Base-by-base conservation (phyloP, 768 basidiomycete species). In the Macrolepiota dolichaula region DNA sequence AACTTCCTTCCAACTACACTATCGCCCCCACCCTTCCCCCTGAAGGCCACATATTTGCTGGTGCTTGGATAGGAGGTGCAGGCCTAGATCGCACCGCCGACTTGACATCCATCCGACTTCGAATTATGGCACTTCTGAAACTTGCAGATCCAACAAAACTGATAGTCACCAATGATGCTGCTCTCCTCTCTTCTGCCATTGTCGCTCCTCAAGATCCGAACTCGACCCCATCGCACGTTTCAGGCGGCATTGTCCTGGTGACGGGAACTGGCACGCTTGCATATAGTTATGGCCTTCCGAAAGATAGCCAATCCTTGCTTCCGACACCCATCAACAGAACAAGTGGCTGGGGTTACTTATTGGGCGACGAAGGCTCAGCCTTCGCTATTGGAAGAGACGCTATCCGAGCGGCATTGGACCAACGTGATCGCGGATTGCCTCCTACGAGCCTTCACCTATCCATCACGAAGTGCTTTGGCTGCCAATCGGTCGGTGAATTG, bases 331-430 rank as follows among this genome's bases (percentile, higher is more conserved):
- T 68, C 2, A 65, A 63, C 12, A 67, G 71, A 11, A 53, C 67
- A 2, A 67, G 68, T 13, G 68, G 70, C 9, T 70, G 68, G 71
- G 71, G 68, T 12, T 71, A 70, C 44, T 63, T 72, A 12, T 63
- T 70, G 22, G 69, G 68, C 22, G 68, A 72, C 52, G 70, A 70
- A 64, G 69, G 68, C 17, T 71, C 70, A 11, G 70, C 66, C 4
- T 71, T 67, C 38, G 62, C 44, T 6, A 71, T 72, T 32, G 68
- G 68, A 4, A 61, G 69, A 29, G 67, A 67, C 40, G 71, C 67
- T 15, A 61, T 72, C 4, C 65, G 69, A n/a, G 59, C 55, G 13
- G 59, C 63, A 13, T 52, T 72, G 5, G 55, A 62, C 12, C 58
- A 57, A 22, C 58, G 64, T 9, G 70, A 72, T 46, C 17, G 35